Percentiles rank a stretch among this genome's conserved stretches.
Conservation (phyloP, 345 rosid genomes). For the Arabis hirsuta region DNA sequence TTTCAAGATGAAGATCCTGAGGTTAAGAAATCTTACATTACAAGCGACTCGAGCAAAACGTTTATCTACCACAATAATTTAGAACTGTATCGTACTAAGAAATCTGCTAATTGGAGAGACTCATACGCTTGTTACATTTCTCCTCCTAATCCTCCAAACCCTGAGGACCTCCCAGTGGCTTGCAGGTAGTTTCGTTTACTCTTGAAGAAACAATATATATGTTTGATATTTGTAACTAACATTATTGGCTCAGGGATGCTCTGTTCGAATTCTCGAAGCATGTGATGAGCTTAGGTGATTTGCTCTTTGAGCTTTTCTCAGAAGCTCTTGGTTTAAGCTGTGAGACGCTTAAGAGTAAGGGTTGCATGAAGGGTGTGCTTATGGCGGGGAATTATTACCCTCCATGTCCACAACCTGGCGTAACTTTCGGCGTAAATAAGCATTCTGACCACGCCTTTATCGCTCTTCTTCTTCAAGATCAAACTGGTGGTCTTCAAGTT, state of each 20-base stretch:
- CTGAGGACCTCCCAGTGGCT: conserved; percentile 53
- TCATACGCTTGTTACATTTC: conserved; percentile 46
- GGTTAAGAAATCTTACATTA: conserved; percentile 47
- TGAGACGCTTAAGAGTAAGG: conserved; percentile 41
- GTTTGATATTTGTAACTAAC: neutral
- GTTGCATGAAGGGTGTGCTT: conserved; percentile 35
- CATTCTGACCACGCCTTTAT: conserved; percentile 47
- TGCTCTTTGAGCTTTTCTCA: conserved; percentile 46
- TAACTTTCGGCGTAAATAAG: conserved; percentile 42
- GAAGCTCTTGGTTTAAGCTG: conserved; percentile 52
- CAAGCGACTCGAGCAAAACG: conserved; percentile 36
- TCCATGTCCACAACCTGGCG: conserved; percentile 53
- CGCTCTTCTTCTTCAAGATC: conserved; percentile 54
- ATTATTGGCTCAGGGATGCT: conserved; percentile 44
- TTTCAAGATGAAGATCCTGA: conserved; percentile 50
- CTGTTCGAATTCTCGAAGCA: conserved; percentile 43
- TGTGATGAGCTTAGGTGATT: conserved; percentile 42
- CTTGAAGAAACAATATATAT: too few relatives aligned
- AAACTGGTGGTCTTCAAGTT: conserved; percentile 56
- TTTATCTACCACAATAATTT: conserved; percentile 48
- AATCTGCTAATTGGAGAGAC: conserved; percentile 55
- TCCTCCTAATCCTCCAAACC: conserved; percentile 46
- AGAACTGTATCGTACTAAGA: conserved; percentile 37
- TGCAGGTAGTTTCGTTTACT: conserved; percentile 46
- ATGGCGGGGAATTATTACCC: conserved; percentile 50